These are phyloP conservation scores for Eucalyptus fibrosa DNA, from an alignment of 345 rosid species.

Conservation along the genomic window DNA sequence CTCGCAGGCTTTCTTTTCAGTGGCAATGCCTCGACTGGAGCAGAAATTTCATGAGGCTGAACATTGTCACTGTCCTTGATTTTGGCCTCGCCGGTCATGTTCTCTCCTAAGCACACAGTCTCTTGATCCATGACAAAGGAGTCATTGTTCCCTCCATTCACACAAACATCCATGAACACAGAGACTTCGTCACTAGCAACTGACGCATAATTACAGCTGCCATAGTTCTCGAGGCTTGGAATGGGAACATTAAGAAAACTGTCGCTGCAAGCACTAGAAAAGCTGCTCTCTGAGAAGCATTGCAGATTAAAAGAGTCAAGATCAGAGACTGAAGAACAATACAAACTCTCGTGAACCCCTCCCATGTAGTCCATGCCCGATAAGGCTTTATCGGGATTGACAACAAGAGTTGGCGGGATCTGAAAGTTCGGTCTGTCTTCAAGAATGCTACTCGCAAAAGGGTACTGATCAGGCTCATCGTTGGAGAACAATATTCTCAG, in stretches of 20 bases:
- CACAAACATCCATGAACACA: background rate
- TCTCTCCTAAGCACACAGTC: background rate
- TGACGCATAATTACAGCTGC: background rate
- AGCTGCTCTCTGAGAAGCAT: slow-evolving; percentile 7
- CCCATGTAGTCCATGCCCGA: background rate
- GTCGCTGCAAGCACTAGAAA: slow-evolving; percentile 2
- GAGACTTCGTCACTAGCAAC: background rate
- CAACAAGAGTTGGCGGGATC: background rate
- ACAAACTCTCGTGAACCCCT: background rate
- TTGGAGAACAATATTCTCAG: slow-evolving; percentile 20
- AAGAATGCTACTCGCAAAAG: slow-evolving; percentile 4
- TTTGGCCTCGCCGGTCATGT: background rate
- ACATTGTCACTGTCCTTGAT: background rate
- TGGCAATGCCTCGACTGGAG: slow-evolving; percentile 5
- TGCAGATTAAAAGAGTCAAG: slow-evolving; percentile 3
- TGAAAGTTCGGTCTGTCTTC: background rate
- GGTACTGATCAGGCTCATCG: slow-evolving; percentile 22
- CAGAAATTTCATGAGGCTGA: background rate
- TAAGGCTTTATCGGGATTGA: background rate
- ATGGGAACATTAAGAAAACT: background rate
- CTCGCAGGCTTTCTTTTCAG: slow-evolving; percentile 20
- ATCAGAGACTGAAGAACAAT: background rate
- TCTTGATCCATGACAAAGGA: background rate
- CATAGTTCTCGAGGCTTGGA: background rate
- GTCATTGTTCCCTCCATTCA: background rate